A percentile compares a stretch with the other conserved stretches of the same genome.
phyloP scores from a whole-genome alignment of 1,139 yeast species.

The Debaryomyces fabryi region DNA sequence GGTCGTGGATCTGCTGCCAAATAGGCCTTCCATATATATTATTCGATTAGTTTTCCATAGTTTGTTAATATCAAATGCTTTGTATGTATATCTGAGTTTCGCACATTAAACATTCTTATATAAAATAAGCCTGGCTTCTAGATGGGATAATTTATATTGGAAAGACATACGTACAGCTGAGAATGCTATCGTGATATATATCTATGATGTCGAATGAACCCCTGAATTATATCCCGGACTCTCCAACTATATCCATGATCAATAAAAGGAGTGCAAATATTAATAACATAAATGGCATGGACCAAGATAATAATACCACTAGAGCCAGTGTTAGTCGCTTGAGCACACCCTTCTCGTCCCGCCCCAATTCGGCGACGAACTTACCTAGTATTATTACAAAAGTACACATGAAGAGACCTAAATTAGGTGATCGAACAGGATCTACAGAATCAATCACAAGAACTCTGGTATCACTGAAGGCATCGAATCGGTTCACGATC shows the following conservation, averaged over 20 bases:
- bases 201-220: not conserved
- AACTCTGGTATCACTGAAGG: not conserved
- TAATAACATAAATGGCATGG: not conserved
- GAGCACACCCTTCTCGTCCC: constrained; percentile 1
- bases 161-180: not conserved
- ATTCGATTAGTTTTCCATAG: not conserved
- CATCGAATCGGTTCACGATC: constrained; percentile 1
- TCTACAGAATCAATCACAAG: constrained; percentile 4
- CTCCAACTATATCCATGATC: not conserved
- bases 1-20: constrained; percentile 72
- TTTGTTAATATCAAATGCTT: not conserved
- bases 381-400: not conserved
- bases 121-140: not conserved
- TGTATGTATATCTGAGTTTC: not conserved
- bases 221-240: not conserved
- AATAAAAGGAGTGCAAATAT: not conserved
- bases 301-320: not conserved
- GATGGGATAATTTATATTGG: not conserved
- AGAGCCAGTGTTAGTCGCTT: not conserved
- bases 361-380: not conserved
- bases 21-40: constrained; percentile 14
- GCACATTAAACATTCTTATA: not conserved
- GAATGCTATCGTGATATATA: not conserved
- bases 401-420: constrained; percentile 5
- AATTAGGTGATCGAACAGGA: constrained; percentile 1